These are phyloP conservation scores for Debaryomyces udenii DNA, from an alignment of 1,139 yeast species.

Conservation along the genomic window DNA sequence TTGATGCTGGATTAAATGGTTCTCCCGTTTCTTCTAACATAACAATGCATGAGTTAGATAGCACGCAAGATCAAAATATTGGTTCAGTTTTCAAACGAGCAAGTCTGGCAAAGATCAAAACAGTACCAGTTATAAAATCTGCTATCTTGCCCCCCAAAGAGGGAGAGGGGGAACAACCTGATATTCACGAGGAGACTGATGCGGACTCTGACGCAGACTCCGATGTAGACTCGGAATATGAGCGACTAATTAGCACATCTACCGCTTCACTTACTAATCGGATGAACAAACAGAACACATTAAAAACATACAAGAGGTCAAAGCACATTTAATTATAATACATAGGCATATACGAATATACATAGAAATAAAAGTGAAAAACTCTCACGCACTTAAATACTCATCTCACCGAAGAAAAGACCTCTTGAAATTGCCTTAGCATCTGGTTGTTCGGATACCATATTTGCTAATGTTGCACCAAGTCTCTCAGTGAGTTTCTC, in stretches of 20 bases:
- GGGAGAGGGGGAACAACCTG: neutral
- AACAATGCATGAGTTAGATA: neutral
- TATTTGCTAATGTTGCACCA: conserved; percentile 60
- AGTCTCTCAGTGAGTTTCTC: conserved; percentile 54
- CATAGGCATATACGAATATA: conserved; percentile 5
- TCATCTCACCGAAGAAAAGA: conserved; percentile 72
- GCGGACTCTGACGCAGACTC: neutral
- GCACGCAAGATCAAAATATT: conserved; percentile 3
- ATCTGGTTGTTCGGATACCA: conserved; percentile 54
- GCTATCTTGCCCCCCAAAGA: neutral
- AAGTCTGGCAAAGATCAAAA: conserved; percentile 3
- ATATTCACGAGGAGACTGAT: neutral
- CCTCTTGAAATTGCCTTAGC: conserved; percentile 63
- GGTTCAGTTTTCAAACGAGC: conserved; percentile 2
- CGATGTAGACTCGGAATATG: conserved; percentile 2
- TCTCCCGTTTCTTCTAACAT: conserved; percentile 20
- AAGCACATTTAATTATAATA: conserved; percentile 3
- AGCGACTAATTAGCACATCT: neutral
- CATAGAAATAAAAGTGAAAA: conserved; percentile 4
- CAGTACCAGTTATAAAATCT: neutral
- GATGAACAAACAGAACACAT: neutral
- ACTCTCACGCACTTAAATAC: conserved; percentile 18
- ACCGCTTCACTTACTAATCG: neutral
- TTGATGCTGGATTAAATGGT: conserved; percentile 25
- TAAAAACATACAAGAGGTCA: conserved; percentile 4